Base-by-base conservation (phyloP, 768 basidiomycete species). In the Leccinum ochraceum region DNA sequence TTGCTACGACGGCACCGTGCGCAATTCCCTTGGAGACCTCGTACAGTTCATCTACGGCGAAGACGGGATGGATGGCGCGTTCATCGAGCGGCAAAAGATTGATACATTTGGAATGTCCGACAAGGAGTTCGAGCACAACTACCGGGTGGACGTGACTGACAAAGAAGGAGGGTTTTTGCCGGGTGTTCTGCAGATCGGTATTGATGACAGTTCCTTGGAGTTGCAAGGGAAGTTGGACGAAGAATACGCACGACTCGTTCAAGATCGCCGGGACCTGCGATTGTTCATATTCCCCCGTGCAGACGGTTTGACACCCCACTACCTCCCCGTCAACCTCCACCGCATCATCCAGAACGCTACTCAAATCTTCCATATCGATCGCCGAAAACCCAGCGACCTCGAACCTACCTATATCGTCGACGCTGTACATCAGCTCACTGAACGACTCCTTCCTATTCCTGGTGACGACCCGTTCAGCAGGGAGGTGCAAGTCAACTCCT, bases 51-150 rank as follows among this genome's bases (percentile, higher is more conserved):
- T 94, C 24, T 99, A 99, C 65, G 97, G 97, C 32, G 97, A 99
- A 72, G 97, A 99, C 69, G 97, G 97, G 48, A 98, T 98, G 92
- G 97, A 99, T 70, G 97, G 93, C 60, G 94, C 94, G 0, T 95
- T 88, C 75, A 97, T 99, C 72, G 97, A 99, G 78, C 90, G 90
- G 64, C 97, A 99, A 76, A 89, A 84, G 56, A 88, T 98, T 56
- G 94, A 96, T 66, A 94, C 92, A 0, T 95, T 94, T 65, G 88
- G 85, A 24, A 79, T 97, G 61, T 90, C 83, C 66, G 76, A 97
- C 74, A 80, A 80, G 63, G 86, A 90, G 58, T 98, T 98, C 76
- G 90, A 95, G 72, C 88, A 90, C 74, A 86, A 88, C 63, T 99
- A 94, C 74, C 89, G 92, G n/a, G 94, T 99, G 50, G 97, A 98